Evolutionary conservation across 1,139 yeast genomes (phyloP), one percentile per base, ranked within the genome.

Genomic region (Kurtzmaniella quercitrusa): DNA sequence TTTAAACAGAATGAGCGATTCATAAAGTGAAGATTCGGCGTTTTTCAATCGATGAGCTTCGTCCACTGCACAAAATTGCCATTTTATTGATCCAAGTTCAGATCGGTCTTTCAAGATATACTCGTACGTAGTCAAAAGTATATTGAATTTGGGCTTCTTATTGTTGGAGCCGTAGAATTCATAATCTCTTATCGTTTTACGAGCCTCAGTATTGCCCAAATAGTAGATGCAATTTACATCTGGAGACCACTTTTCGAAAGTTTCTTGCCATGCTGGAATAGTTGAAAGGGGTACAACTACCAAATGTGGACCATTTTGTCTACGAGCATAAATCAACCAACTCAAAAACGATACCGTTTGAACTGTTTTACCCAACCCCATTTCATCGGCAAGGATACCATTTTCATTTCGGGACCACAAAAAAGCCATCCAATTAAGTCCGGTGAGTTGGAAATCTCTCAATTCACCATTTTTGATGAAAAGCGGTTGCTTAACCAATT

Each of bases 391-490:
- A 40, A 94, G 70, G 44, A 94, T 94, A 45, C 99, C 99, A 63
- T 93, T 94, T 66, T 93, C 97, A 63, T 93, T 89, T 59, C 97
- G 79, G 2, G 96, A 88, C 98, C 98, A 94, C 50, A 94, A 72
- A 60, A 90, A 94, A 0, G 98, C 98, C 98, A 94, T 94, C 99
- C 98, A 94, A 65, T 94, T 94, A 50, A 94, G 76, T 48, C 99
- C 99, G 0, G 98, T 93, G 59, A 94, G 75, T 68, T 94, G 99
- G 77, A 94, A 93, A 68, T 94, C 98, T 61, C 98, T 80, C 51
- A 93, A 74, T 62, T 86, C 95, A 40, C 98, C 97, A 57, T 86
- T 85, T 59, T 90, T 90, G 52, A 94, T 85, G 58, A 85, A 94
- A 12, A 83, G 75, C 0, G 99, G 99, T 66, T 94, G 99, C 45